Conservation (phyloP, 1,139 yeast genomes). For the Petasospora fabianii region DNA sequence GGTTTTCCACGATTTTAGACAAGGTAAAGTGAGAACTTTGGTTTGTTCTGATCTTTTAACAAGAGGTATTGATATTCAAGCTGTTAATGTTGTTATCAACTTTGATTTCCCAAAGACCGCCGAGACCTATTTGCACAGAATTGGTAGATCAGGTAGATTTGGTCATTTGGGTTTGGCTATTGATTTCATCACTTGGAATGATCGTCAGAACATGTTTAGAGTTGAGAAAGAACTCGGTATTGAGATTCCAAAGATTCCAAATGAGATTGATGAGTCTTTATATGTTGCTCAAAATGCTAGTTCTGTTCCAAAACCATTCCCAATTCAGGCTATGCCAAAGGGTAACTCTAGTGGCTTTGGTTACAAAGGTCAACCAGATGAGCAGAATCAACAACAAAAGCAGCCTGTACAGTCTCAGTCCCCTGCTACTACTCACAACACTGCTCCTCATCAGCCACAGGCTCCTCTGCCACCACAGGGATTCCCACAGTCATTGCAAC, state of each 20-base stretch:
- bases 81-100: slow-evolving; percentile 95
- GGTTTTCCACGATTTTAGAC: slow-evolving; percentile 98
- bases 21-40: slow-evolving; percentile 94
- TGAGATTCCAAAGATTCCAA: slow-evolving; percentile 95
- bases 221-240: slow-evolving; percentile 98
- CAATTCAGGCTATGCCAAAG: slow-evolving; percentile 44
- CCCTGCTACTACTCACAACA: slow-evolving; percentile 13
- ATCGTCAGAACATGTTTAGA: slow-evolving; percentile 87
- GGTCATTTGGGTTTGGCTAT: slow-evolving; percentile 98
- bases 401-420: slow-evolving; percentile 6
- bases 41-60: slow-evolving; percentile 96
- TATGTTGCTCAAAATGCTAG: slow-evolving; percentile 82
- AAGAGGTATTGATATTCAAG: slow-evolving; percentile 98
- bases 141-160: slow-evolving; percentile 98
- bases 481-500: slow-evolving; percentile 10
- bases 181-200: slow-evolving; percentile 95
- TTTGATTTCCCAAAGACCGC: slow-evolving; percentile 98
- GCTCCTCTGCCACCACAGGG: slow-evolving; percentile 15
- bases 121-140: slow-evolving; percentile 95
- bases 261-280: slow-evolving; percentile 78
- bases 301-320: slow-evolving; percentile 84
- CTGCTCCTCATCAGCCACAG: slow-evolving; percentile 23
- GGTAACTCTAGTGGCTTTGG: slow-evolving; percentile 40
- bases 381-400: slow-evolving; percentile 20
- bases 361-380: slow-evolving; percentile 49